Percentiles rank a stretch among this genome's conserved stretches.
Conservation (phyloP, 805 yeast genomes). For the Torulaspora franciscae region DNA sequence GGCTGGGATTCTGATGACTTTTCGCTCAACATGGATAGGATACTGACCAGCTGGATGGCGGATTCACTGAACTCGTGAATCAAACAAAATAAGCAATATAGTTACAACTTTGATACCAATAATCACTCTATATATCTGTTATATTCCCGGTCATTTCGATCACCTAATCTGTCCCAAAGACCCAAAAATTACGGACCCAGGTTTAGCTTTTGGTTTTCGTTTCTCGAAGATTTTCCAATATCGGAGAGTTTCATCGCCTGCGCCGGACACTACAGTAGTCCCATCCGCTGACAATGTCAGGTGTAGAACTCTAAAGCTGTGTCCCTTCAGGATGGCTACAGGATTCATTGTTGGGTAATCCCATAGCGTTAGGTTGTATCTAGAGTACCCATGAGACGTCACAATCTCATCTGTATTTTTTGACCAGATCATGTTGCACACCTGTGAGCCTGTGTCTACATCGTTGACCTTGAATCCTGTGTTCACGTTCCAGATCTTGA, state of each 20-base stretch:
- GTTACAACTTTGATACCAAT: conserved; percentile 1
- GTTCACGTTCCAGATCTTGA: conserved; percentile 87
- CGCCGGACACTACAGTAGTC: conserved; percentile 93
- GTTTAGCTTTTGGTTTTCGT: conserved; percentile 51
- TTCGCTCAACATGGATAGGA: conserved; percentile 19
- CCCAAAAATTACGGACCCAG: conserved; percentile 61
- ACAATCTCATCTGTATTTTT: conserved; percentile 87
- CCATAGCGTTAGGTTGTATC: conserved; percentile 91
- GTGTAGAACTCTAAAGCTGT: conserved; percentile 86
- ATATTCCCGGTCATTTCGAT: conserved; percentile 6
- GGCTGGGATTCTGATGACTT: conserved; percentile 18
- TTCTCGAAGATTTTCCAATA: conserved; percentile 95
- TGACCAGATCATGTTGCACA: conserved; percentile 92
- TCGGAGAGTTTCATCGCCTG: conserved; percentile 94
- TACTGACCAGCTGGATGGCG: conserved; percentile 23
- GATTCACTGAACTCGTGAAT: conserved; percentile 13
- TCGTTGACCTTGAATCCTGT: conserved; percentile 71
- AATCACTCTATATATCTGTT: neutral
- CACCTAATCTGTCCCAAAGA: conserved; percentile 71
- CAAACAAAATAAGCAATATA: neutral
- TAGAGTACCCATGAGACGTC: conserved; percentile 89
- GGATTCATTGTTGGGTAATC: conserved; percentile 88
- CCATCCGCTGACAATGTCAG: conserved; percentile 93
- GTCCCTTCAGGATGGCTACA: conserved; percentile 89
- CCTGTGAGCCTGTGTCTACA: conserved; percentile 94